Evolutionary conservation across 2,329 filamentous ascomycete species (phyloP), one percentile per base, ranked within the genome.

Genomic region (Stemphylium lycopersici): DNA sequence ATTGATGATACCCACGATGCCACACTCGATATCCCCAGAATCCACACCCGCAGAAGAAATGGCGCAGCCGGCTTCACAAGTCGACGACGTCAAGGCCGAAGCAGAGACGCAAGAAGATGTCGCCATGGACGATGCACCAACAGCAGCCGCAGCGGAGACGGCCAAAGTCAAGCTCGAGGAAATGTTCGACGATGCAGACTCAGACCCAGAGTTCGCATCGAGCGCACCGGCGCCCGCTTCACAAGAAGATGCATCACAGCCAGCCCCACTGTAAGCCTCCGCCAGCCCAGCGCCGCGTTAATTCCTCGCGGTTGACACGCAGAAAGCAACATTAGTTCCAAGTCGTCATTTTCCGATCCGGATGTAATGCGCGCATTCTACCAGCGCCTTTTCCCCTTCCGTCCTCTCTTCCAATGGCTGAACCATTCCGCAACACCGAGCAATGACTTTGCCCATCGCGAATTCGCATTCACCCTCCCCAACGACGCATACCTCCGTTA

Each of bases 381-480:
- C 74, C 90, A 96, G 71, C 90, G 95, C 42, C 82, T 99, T 33
- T 98, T 98, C 68, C 95, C 95, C 4, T 99, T 96, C 82, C 87
- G 93, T 55, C 89, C 91, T 58, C 86, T 98, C 16, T 99, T 97
- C 77, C 93, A 97, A 75, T 99, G 95, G 95, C 85, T 99, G 42
- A 99, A 98, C 72, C 95, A 98, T 77, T 91, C 90, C 48, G 89
- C 91, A 6, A 87, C 87, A 6, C 93, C 95, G 0, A 89, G 89
- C 4, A 88, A 87, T 62, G 93, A 98, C 76, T 98, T 98, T 78
- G 87, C 83, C 24, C 90, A 98, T 74, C 89, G 95, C 71, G 95
- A 99, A 76, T 98, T 99, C 73, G 93, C 95, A 15, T 93, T 98
- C 71, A 96, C 93, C 1, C 83, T 98, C n/a, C 88, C 89, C 55